Percentiles rank a stretch among this genome's conserved stretches.
Evolutionary conservation across 768 basidiomycete genomes (phyloP).

Genomic region (Boletus subparvulus): DNA sequence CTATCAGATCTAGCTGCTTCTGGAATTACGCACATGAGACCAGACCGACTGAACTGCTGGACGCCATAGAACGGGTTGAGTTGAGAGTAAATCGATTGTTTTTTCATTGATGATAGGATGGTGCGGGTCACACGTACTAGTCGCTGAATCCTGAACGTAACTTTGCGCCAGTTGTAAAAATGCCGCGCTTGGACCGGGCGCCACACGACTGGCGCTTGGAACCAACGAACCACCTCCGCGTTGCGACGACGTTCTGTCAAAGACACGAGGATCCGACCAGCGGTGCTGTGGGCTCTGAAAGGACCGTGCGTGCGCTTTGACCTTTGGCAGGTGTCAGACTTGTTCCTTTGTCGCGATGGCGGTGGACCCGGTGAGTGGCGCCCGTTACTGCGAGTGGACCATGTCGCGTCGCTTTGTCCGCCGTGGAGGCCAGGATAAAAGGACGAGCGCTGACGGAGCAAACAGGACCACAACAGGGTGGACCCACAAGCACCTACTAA

Average conservation of each 20-base stretch:
- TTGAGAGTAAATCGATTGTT: no score
- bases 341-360: constrained; percentile 13
- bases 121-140: no score
- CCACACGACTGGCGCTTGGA: not conserved
- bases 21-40: not conserved
- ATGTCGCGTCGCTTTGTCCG: not conserved
- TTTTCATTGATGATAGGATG: not conserved
- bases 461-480: constrained; percentile 35
- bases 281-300: not conserved
- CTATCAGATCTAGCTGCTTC: not conserved
- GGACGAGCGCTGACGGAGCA: constrained; percentile 14
- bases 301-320: constrained; percentile 17
- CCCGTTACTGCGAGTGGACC: not conserved
- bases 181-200: constrained; percentile 4
- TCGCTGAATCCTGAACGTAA: not conserved
- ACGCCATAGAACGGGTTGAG: not conserved
- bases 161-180: not conserved
- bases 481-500: constrained; percentile 39
- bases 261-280: not conserved
- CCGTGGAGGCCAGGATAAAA: constrained; percentile 12
- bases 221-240: not conserved
- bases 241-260: not conserved
- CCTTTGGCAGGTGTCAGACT: constrained; percentile 10
- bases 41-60: not conserved
- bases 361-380: constrained; percentile 16